phyloP scores from a whole-genome alignment of 2,329 filamentous ascomycete species.

The Dactylellina cionopaga region DNA sequence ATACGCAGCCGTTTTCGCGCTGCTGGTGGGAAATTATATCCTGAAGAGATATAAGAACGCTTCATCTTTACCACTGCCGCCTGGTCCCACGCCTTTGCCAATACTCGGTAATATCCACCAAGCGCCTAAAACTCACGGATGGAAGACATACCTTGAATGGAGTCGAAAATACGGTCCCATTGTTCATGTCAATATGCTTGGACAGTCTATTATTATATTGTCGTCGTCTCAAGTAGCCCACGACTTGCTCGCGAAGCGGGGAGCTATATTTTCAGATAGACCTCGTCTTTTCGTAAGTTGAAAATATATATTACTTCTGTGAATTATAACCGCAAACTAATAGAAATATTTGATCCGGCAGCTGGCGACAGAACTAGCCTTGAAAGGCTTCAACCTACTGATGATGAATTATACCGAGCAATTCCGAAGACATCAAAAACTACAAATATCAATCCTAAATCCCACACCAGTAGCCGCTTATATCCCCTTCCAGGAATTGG shows the following conservation, averaged over 20 bases:
- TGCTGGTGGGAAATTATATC: neutral
- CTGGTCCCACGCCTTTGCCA: constrained; percentile 12
- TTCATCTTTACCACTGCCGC: neutral
- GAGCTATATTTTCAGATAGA: constrained; percentile 60
- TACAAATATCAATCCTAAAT: constrained; percentile 54
- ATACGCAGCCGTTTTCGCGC: neutral
- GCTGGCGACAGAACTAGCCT: neutral
- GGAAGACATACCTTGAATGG: constrained; percentile 62
- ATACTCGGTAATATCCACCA: constrained; percentile 60
- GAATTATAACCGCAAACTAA: no score
- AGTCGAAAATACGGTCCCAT: constrained; percentile 61
- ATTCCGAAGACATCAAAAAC: constrained; percentile 58
- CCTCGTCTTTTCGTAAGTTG: constrained; percentile 58
- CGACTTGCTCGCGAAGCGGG: constrained; percentile 62
- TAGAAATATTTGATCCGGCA: constrained; percentile 56
- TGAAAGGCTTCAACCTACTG: neutral
- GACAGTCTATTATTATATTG: constrained; percentile 60
- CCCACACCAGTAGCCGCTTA: constrained; percentile 58
- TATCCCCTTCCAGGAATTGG: constrained; percentile 56
- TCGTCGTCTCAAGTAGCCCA: constrained; percentile 62
- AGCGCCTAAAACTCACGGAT: constrained; percentile 60
- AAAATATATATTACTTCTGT: constrained; percentile 56
- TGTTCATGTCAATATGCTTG: constrained; percentile 63
- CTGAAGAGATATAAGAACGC: neutral
- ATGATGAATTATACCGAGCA: constrained; percentile 35